Evolutionary conservation across 306 rosid genomes (phyloP), one percentile per base, ranked within the genome.

Genomic region (Dalbergia cochinchinensis): DNA sequence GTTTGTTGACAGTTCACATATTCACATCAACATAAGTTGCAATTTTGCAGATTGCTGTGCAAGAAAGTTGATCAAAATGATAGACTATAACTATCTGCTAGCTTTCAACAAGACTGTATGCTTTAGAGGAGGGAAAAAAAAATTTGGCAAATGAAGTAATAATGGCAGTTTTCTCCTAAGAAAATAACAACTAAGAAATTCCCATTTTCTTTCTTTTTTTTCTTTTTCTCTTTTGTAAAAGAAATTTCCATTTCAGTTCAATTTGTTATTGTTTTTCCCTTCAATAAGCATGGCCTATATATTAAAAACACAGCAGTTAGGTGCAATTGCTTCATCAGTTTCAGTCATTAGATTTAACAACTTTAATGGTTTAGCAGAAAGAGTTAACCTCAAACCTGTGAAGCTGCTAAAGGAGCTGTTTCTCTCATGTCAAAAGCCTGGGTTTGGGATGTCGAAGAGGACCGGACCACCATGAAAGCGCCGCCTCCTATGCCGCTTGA

Each of bases 401-500:
- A 88, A 81, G 99, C 95, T 83, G 95, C 97, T 58, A 51, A 89
- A 34, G 99, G 99, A 67, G 99, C 99, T 63, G 97, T 91, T 90
- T 92, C 97, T 87, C 99, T 87, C 83, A 94, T 79, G 79, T 95
- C 94, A 79, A 87, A 87, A 76, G 99, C 97, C 80, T 90, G 78
- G 3, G 94, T 65, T 63, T 81, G 64, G 13, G 75, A 75, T 53
- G 90, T 90, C 14, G 89, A 81, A 57, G 97, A 88, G 41, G 94
- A 91, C 55, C 89, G 60, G 15, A 94, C 89, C 12, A 94, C 62
- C 94, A 94, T 90, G 87, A 94, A 94, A 51, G 82, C 86, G 15
- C 99, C 97, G 20, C 99, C 97, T 20, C 99, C 99, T 4, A 94
- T 90, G 82, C 99, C 99, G 65, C 99, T 94, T 10, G 95, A 87